A percentile compares a stretch with the other conserved stretches of the same genome.
Conservation (phyloP, 1,139 yeast species). For the Saccharomyces hybrid region DNA sequence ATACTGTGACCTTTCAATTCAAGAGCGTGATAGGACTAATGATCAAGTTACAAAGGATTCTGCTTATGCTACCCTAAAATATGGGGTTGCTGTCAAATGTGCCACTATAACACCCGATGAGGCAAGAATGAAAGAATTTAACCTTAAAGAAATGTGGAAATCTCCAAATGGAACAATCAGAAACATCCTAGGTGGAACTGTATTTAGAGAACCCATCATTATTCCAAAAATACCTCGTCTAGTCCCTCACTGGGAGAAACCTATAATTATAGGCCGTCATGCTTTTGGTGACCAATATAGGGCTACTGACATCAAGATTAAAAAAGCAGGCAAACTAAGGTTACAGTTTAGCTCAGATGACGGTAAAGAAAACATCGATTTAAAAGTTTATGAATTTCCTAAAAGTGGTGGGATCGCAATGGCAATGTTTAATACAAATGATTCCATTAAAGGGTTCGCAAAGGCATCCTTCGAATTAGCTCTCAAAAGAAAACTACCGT, state of each 20-base stretch:
- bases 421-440: constrained; percentile 93
- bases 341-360: constrained; percentile 71
- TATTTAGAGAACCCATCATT: constrained; percentile 91
- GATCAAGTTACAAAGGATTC: constrained; percentile 85
- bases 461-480: constrained; percentile 88
- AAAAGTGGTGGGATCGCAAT: constrained; percentile 75
- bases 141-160: constrained; percentile 89
- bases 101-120: constrained; percentile 97
- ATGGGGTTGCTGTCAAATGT: constrained; percentile 89
- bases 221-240: constrained; percentile 81
- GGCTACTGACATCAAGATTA: constrained; percentile 76
- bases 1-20: constrained; percentile 83
- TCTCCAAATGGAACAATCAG: constrained; percentile 95
- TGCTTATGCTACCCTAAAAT: constrained; percentile 78
- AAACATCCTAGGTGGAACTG: constrained; percentile 89
- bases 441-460: constrained; percentile 82
- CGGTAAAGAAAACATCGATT: constrained; percentile 47
- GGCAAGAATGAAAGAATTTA: constrained; percentile 82
- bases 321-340: constrained; percentile 70
- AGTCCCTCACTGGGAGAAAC: constrained; percentile 88
- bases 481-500: constrained; percentile 62
- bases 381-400: constrained; percentile 59
- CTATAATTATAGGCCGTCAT: constrained; percentile 92
- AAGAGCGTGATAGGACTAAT: constrained; percentile 75
- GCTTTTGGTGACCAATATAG: constrained; percentile 95